Evolutionary conservation across 257 asterid genomes (phyloP).

Genomic region (Nicotiana benthamiana): DNA sequence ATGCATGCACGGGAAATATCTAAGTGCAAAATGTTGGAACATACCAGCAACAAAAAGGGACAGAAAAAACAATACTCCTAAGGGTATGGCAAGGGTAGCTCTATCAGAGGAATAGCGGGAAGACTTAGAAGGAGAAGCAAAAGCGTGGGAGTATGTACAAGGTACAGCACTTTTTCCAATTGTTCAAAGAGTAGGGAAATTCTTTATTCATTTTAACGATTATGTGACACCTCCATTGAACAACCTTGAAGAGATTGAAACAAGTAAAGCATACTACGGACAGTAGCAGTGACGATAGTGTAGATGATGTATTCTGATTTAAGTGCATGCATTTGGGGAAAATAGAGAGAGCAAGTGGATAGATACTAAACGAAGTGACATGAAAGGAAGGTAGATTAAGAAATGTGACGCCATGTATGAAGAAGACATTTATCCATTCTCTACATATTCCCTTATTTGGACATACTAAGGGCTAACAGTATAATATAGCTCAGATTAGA

Average conservation of each 20-base stretch:
- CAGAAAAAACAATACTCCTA: background rate
- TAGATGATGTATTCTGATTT: background rate
- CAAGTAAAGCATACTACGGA: background rate
- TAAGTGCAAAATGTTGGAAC: background rate
- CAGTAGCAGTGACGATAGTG: background rate
- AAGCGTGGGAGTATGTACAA: background rate
- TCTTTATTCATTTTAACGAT: background rate
- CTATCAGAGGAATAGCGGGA: background rate
- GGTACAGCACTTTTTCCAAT: background rate
- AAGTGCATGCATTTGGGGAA: background rate
- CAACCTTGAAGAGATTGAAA: background rate
- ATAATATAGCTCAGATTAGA: background rate
- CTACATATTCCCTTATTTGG: background rate
- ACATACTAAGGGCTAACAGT: background rate
- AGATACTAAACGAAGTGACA: background rate
- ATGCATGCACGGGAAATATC: background rate
- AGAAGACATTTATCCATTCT: background rate
- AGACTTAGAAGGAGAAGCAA: background rate
- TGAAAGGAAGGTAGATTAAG: background rate
- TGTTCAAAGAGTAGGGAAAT: background rate
- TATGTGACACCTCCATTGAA: background rate
- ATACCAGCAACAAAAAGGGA: background rate
- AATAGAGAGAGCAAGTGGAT: background rate
- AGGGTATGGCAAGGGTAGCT: background rate
- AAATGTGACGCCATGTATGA: background rate